A percentile compares a stretch with the other conserved stretches of the same genome.
phyloP scores from a whole-genome alignment of 2,329 filamentous ascomycete species.

The Pseudodiploospora longispora region DNA sequence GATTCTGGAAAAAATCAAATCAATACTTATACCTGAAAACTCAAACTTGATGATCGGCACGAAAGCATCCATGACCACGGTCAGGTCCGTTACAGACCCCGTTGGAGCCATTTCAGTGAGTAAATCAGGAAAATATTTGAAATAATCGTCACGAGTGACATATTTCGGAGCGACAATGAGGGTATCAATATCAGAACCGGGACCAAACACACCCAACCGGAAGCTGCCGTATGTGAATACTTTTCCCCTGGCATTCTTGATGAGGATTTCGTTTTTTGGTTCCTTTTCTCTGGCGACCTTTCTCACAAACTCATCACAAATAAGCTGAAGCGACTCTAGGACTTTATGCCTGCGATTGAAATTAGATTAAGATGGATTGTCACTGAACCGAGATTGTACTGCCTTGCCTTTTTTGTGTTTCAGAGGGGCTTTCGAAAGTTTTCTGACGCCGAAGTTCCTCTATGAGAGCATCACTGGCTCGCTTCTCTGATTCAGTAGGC shows the following conservation, averaged over 20 bases:
- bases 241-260: constrained; percentile 81
- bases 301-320: constrained; percentile 81
- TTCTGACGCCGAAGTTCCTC: constrained; percentile 81
- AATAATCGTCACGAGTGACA: constrained; percentile 84
- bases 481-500: constrained; percentile 69
- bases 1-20: constrained; percentile 81
- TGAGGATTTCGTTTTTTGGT: constrained; percentile 62
- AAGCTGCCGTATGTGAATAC: constrained; percentile 97
- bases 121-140: constrained; percentile 74
- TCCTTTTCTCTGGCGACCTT: constrained; percentile 68
- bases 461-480: constrained; percentile 70
- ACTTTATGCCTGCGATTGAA: constrained; percentile 52
- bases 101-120: constrained; percentile 67
- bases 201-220: constrained; percentile 85
- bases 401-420: constrained; percentile 70
- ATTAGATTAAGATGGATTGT: not conserved
- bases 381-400: not conserved
- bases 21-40: constrained; percentile 83
- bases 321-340: constrained; percentile 66
- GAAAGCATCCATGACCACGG: constrained; percentile 80
- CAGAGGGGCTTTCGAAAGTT: constrained; percentile 79
- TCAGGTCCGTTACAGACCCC: constrained; percentile 76
- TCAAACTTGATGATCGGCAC: constrained; percentile 98
- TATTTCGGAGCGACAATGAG: constrained; percentile 87
- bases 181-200: constrained; percentile 96